Percentiles rank a stretch among this genome's conserved stretches.
phyloP scores from a whole-genome alignment of 2,329 filamentous ascomycete species.

The Colletotrichum sp. region DNA sequence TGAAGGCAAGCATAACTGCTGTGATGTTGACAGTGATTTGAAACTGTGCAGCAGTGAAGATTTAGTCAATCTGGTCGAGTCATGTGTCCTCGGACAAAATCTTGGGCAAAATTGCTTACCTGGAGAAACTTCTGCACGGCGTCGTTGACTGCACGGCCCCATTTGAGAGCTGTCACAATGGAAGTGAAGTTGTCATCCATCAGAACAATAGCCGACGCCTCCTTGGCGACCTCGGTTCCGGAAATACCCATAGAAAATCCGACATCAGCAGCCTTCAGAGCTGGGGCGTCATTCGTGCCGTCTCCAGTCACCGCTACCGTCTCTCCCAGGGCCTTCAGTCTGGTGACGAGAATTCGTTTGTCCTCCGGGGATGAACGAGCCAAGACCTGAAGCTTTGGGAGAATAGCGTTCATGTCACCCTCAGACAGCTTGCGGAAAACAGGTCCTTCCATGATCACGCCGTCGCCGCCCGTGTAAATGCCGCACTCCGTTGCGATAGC shows the following conservation, averaged over 20 bases:
- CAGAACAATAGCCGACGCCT: conserved; percentile 70
- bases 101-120: conserved; percentile 28
- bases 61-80: neutral
- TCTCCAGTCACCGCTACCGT: conserved; percentile 70
- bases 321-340: conserved; percentile 58
- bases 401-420: conserved; percentile 55
- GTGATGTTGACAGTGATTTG: conserved; percentile 76
- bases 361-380: conserved; percentile 66
- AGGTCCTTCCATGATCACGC: conserved; percentile 69
- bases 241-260: conserved; percentile 73
- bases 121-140: conserved; percentile 73
- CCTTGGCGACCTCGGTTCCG: conserved; percentile 71
- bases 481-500: conserved; percentile 71
- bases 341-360: conserved; percentile 60
- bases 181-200: conserved; percentile 71
- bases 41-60: conserved; percentile 44
- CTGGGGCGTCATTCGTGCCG: conserved; percentile 70
- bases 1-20: conserved; percentile 68
- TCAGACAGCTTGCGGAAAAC: conserved; percentile 62
- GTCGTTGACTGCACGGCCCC: conserved; percentile 72
- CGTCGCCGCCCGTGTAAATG: conserved; percentile 62
- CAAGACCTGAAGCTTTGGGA: conserved; percentile 55
- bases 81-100: conserved; percentile 39
- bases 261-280: conserved; percentile 69
- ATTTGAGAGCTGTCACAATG: conserved; percentile 70